Evolutionary conservation across 805 yeast species (phyloP).

Genomic region (Starmerella sirachaensis): DNA sequence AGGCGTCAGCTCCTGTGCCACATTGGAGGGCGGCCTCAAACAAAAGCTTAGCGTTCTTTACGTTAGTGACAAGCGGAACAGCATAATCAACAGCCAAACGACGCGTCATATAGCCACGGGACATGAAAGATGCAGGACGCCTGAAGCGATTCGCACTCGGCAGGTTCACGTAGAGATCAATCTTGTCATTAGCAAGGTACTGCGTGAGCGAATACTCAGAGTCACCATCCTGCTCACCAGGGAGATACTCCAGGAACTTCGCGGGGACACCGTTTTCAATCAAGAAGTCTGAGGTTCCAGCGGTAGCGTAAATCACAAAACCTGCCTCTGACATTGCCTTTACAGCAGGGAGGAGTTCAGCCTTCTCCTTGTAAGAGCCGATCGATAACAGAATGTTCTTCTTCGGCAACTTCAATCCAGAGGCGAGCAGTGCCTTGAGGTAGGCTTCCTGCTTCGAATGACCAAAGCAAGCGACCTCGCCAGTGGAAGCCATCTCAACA

Average conservation of each 20-base stretch:
- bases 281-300: constrained; percentile 97
- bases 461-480: constrained; percentile 97
- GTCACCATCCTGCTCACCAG: constrained; percentile 61
- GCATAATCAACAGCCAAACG: constrained; percentile 99
- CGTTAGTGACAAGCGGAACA: constrained; percentile 94
- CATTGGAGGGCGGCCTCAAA: constrained; percentile 54
- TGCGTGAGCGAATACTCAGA: constrained; percentile 91
- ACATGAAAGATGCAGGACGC: constrained; percentile 96
- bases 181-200: constrained; percentile 91
- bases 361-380: constrained; percentile 95
- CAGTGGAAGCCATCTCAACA: constrained; percentile 98
- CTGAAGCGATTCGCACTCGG: constrained; percentile 96
- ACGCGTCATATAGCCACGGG: constrained; percentile 95
- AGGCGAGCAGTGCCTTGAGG: constrained; percentile 82
- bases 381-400: constrained; percentile 85
- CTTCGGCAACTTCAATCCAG: constrained; percentile 91
- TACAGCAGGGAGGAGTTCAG: constrained; percentile 81
- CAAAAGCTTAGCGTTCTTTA: constrained; percentile 89
- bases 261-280: constrained; percentile 92
- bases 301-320: constrained; percentile 86
- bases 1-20: constrained; percentile 36
- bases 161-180: constrained; percentile 89
- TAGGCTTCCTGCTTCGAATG: constrained; percentile 94
- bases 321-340: constrained; percentile 71
- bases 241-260: constrained; percentile 83